Evolutionary conservation across 164 flowering plant genomes (phyloP).

Genomic region (Brasenia schreberi): DNA sequence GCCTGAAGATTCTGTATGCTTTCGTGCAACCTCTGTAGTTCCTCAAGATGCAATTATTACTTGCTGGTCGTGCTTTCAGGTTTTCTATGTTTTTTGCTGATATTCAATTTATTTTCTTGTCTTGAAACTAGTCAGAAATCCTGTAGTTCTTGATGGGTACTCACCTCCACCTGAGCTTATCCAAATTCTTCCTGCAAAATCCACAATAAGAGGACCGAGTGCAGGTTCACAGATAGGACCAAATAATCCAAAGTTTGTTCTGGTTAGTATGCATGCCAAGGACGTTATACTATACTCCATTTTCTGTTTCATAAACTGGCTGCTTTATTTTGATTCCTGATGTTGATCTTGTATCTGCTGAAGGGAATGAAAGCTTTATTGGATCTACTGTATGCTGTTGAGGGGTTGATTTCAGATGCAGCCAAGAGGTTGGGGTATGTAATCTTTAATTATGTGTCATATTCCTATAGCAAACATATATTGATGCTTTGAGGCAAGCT

Average conservation of each 20-base stretch:
- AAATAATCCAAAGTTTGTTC: constrained; percentile 69
- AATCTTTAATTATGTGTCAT: not conserved
- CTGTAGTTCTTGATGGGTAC: constrained; percentile 54
- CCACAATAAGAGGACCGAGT: constrained; percentile 57
- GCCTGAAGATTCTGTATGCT: not conserved
- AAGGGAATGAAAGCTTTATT: constrained; percentile 92
- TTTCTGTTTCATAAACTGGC: not conserved
- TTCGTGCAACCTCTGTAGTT: not conserved
- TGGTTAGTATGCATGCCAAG: constrained; percentile 23
- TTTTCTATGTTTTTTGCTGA: not conserved
- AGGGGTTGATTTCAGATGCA: constrained; percentile 72
- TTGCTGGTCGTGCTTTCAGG: not conserved
- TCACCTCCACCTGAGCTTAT: constrained; percentile 81
- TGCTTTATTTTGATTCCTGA: too few species aligned
- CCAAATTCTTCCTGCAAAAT: constrained; percentile 78
- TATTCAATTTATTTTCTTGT: constrained; percentile 1
- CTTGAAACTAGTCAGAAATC: constrained; percentile 60
- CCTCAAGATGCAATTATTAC: not conserved
- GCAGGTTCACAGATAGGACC: constrained; percentile 82
- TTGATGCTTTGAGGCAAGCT: not conserved
- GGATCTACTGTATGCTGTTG: constrained; percentile 64
- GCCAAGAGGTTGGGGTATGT: constrained; percentile 69
- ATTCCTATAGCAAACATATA: not conserved
- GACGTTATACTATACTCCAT: not conserved
- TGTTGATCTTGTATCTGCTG: constrained; percentile 1